Percentiles rank a stretch among this genome's conserved stretches.
Evolutionary conservation across 2,329 filamentous ascomycete genomes (phyloP).

Genomic region (Fusarium globosum): DNA sequence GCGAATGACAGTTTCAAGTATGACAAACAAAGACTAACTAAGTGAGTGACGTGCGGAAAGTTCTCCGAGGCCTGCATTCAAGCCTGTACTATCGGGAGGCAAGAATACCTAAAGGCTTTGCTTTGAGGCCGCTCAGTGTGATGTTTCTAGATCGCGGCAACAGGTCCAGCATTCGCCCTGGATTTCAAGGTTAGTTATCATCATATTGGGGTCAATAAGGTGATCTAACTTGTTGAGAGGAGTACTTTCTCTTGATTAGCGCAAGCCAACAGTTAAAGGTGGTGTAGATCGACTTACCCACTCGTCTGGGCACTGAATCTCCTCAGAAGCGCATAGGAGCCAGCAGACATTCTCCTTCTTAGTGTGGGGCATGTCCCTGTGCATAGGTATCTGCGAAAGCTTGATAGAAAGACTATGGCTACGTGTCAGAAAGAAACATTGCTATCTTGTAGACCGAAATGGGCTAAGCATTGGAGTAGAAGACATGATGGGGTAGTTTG

Average conservation of each 20-base stretch:
- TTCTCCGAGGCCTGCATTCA: fast-evolving
- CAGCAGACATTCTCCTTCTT: not conserved
- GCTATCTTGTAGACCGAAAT: fast-evolving
- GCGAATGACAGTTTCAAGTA: not conserved
- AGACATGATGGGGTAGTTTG: not conserved
- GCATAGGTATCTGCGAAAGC: not conserved
- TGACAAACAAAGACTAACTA: not conserved
- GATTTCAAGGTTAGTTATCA: not conserved
- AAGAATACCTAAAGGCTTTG: not conserved
- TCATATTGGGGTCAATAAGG: fast-evolving
- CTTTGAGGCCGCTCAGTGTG: not conserved
- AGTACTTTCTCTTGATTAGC: not conserved
- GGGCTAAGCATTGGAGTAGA: not conserved
- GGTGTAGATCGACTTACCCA: not conserved
- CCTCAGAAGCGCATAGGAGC: not conserved
- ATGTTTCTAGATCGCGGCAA: fast-evolving
- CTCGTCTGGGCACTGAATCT: not conserved
- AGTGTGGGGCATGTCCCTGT: fast-evolving
- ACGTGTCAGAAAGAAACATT: fast-evolving
- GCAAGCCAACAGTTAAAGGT: fast-evolving
- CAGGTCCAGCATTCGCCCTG: conserved; percentile 11
- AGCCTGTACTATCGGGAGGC: too few species aligned
- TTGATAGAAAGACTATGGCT: conserved; percentile 5
- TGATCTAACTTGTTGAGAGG: not conserved
- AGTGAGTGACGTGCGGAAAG: not conserved